Evolutionary conservation across 768 basidiomycete genomes (phyloP), one percentile per base, ranked within the genome.

Genomic region (Pilatotrama ljubarskyi): DNA sequence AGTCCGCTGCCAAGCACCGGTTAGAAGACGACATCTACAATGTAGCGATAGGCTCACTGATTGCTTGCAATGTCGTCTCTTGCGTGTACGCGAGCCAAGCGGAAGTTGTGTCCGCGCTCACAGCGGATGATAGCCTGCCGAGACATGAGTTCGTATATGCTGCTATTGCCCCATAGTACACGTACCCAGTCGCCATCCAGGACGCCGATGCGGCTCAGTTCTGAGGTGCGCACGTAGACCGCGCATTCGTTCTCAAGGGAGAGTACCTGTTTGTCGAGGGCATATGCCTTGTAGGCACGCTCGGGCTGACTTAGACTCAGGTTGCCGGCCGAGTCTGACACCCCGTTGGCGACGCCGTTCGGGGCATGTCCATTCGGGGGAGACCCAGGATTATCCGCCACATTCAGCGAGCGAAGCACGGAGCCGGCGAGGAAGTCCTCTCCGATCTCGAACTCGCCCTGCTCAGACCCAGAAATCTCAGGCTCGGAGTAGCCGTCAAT

Each of bases 141-240:
- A n/a, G 22, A 22, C 43, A 56, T 68, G 46, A 64, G 49, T 63
- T 11, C 58, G 2, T 17, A 3, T 7, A 50, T 14, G 15, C 5
- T 26, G 20, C 8, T n/a, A 1, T 11, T 22, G 32, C 11, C 24
- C n/a, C 5, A 40, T n/a, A 3, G 22, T 2, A 38, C 24, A 64
- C 79, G 44, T 71, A 90, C 92, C 93, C 92, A 94, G 68, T 93
- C 91, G 32, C 87, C 87, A 62, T 83, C 82, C 50, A 91, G 76
- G 6, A 87, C 70, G 14, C 92, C 91, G 41, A 90, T 74, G 52
- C 77, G 81, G 38, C 82, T 80, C 15, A 94, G 76, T 58, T 89
- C 85, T n/a, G 77, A 67, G 2, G 88, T 84, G 32, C 80, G 79
- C 35, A 90, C 64, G 69, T 87, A 90, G 0, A 91, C 64, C 3